Conservation (phyloP, 2,329 filamentous ascomycete species). For the Colletotrichum sansevieriae region DNA sequence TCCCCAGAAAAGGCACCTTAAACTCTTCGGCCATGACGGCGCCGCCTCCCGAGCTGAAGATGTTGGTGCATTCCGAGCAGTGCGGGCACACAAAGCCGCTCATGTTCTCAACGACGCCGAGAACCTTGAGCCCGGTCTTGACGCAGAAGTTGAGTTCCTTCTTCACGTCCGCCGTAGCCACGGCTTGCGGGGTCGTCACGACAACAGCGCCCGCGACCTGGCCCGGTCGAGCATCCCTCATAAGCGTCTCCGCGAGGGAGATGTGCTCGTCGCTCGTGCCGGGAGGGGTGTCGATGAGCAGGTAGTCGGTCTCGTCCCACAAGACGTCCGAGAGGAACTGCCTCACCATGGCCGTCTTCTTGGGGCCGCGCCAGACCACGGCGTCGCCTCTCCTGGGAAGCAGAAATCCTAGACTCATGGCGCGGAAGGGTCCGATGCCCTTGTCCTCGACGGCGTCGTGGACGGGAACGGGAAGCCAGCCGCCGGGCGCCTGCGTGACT, state of each 20-base stretch:
- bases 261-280: conserved; percentile 98
- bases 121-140: conserved; percentile 82
- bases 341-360: conserved; percentile 98
- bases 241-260: conserved; percentile 87
- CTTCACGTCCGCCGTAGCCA: conserved; percentile 92
- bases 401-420: conserved; percentile 95
- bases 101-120: conserved; percentile 98
- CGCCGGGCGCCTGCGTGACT: conserved; percentile 90
- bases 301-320: conserved; percentile 89
- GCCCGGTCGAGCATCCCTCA: conserved; percentile 71
- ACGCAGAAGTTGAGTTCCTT: conserved; percentile 95
- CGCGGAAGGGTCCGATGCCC: conserved; percentile 75
- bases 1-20: conserved; percentile 84
- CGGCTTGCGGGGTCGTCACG: conserved; percentile 95
- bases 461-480: conserved; percentile 91
- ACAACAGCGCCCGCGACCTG: conserved; percentile 90
- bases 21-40: conserved; percentile 91
- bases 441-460: conserved; percentile 70
- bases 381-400: conserved; percentile 87
- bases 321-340: conserved; percentile 94
- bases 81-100: conserved; percentile 87
- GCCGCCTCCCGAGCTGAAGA: conserved; percentile 93
- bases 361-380: conserved; percentile 96
- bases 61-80: conserved; percentile 88
- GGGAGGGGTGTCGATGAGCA: conserved; percentile 95